These are phyloP conservation scores for Suhomyces terraborum DNA, from an alignment of 1,139 yeast species.

Conservation along the genomic window DNA sequence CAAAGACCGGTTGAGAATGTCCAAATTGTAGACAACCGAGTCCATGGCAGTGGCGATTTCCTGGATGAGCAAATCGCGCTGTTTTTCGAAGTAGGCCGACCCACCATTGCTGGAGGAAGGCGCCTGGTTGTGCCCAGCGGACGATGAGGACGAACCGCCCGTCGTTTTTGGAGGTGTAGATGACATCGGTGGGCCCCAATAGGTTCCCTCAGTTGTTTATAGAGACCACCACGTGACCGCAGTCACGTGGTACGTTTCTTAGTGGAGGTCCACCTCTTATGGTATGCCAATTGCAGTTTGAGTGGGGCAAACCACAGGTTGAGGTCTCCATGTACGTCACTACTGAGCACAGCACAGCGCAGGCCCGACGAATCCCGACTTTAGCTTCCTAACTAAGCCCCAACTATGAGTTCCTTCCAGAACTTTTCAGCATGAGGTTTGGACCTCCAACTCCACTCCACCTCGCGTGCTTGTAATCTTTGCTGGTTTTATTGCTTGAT, in stretches of 20 bases:
- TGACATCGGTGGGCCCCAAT: constrained; percentile 11
- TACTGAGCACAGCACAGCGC: no score
- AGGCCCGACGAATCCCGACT: no score
- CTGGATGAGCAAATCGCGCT: constrained; percentile 46
- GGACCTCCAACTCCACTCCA: no score
- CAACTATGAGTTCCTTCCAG: no score
- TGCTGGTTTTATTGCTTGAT: no score
- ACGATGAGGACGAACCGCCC: constrained; percentile 7
- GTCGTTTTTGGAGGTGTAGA: constrained; percentile 17
- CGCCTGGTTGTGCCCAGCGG: background rate
- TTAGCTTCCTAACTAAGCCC: no score
- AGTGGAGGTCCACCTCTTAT: no score
- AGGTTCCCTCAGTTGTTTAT: background rate
- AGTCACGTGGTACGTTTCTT: constrained; percentile 1
- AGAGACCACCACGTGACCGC: background rate
- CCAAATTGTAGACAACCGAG: constrained; percentile 44
- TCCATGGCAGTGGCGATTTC: constrained; percentile 44
- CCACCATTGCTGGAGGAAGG: constrained; percentile 9
- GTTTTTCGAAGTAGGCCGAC: constrained; percentile 38
- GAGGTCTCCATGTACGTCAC: no score
- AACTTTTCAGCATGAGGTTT: no score
- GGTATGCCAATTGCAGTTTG: no score
- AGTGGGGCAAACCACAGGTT: no score
- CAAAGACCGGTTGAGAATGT: constrained; percentile 43
- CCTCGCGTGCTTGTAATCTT: no score